phyloP scores from a whole-genome alignment of 768 basidiomycete species.

The Pulveroboletus frians region DNA sequence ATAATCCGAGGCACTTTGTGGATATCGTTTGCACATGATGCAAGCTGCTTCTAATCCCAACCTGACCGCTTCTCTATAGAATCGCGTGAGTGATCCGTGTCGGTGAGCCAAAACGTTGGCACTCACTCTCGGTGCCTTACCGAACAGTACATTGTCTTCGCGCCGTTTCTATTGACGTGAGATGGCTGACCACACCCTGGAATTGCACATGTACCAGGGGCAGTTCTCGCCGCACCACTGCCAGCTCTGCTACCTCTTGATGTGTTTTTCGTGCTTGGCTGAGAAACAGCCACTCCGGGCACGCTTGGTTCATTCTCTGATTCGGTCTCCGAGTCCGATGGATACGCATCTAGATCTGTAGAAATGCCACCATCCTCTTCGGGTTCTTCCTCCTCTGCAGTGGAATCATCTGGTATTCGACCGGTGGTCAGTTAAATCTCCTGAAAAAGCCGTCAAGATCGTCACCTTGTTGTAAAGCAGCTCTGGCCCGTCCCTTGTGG shows the following conservation, averaged over 20 bases:
- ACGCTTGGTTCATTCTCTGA: conserved; percentile 19
- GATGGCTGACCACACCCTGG: conserved; percentile 54
- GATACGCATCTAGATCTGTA: conserved; percentile 31
- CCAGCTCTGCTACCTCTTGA: conserved; percentile 12
- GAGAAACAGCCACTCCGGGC: conserved; percentile 7
- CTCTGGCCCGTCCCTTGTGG: conserved; percentile 11
- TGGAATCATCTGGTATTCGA: conserved; percentile 18
- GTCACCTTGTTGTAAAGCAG: conserved; percentile 18
- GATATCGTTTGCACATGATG: conserved; percentile 59
- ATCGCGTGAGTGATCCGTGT: conserved; percentile 7
- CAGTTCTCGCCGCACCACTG: background rate
- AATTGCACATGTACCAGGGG: conserved; percentile 45
- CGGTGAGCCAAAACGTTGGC: background rate
- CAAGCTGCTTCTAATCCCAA: conserved; percentile 49
- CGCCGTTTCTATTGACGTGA: conserved; percentile 50
- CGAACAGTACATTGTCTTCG: conserved; percentile 53
- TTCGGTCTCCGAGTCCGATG: conserved; percentile 26
- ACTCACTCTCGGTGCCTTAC: conserved; percentile 59
- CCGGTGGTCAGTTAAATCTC: conserved; percentile 8
- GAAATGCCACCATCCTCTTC: conserved; percentile 14
- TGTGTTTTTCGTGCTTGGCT: conserved; percentile 4
- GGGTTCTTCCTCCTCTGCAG: conserved; percentile 23
- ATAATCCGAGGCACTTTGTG: conserved; percentile 57
- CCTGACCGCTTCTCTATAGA: conserved; percentile 51
- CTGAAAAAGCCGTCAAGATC: conserved; percentile 6